Conservation (phyloP, 495 filamentous ascomycete genomes). For the Podospora comata region DNA sequence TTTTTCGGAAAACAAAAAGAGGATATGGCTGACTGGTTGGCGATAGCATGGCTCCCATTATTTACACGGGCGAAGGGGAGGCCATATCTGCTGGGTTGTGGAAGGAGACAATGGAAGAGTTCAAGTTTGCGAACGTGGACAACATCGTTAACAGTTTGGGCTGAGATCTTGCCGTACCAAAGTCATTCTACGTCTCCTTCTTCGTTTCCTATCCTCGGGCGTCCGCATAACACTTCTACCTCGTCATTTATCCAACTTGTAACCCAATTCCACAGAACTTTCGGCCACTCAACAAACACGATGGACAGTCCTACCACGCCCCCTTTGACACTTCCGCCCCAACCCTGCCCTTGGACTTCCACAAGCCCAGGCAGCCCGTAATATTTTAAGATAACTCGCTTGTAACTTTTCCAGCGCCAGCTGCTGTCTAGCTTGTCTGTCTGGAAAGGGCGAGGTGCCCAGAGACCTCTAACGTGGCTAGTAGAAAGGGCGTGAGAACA, state of each 20-base stretch:
- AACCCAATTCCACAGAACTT: neutral
- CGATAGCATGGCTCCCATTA: neutral
- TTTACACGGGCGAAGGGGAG: neutral
- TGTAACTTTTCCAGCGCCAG: neutral
- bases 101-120: slow-evolving; percentile 43
- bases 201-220: neutral
- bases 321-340: neutral
- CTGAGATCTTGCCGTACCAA: no score
- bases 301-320: neutral
- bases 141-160: slow-evolving; percentile 12
- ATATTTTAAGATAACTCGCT: neutral
- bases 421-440: neutral
- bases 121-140: slow-evolving; percentile 36
- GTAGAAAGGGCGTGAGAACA: neutral
- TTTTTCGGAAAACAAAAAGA: neutral
- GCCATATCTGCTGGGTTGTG: slow-evolving; percentile 27
- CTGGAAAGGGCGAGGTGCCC: neutral
- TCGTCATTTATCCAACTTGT: neutral
- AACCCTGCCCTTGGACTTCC: neutral
- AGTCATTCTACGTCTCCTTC: neutral
- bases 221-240: neutral
- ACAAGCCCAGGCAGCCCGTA: neutral
- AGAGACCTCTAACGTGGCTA: neutral
- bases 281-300: neutral
- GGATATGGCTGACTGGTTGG: neutral